Evolutionary conservation across 352 stramenopile genomes (phyloP), one percentile per base, ranked within the genome.

Genomic region (Globisporangium recalcitrans): DNA sequence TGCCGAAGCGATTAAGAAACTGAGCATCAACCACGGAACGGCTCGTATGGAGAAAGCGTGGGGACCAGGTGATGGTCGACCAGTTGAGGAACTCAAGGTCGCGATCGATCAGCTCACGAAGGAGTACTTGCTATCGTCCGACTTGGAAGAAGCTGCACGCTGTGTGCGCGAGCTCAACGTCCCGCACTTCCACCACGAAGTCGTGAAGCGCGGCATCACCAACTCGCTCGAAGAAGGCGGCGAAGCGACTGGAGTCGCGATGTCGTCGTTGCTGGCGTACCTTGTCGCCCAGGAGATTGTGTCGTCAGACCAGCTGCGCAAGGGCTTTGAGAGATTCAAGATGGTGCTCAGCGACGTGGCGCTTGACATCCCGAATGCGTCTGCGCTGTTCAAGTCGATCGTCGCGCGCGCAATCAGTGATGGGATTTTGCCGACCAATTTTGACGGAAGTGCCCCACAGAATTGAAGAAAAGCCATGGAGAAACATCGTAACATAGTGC

Each of bases 1-100:
- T 11, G 90, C 95, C 13, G 95, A 98, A 61, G 96, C 97, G 7
- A 96, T 98, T 64, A 89, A 96, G 71, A 89, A 99, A 62, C 81
- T 99, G 44, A 98, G 89, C 52, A 95, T 98, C 71, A 98, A 98
- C 66, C 96, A 99, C 73, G 96, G 89, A 10, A 95, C 90, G 3
- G 96, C 94, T 54, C 85, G 93, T 34, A 91, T 99, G 67, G 96
- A 99, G 74, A 96, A 97, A 63, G 93, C 98, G 7, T 99, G 97
- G 98, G 98, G 98, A 31, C 97, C 97, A 24, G 97, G 91, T 5
- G 91, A 97, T 65, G 91, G 90, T 3, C 89, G 91, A 21, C 85
- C 86, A 8, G 87, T 97, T 2, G 82, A 97, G 56, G 91, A 98
- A 59, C 81, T 98, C 44, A 98, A 98, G 76, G 85, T 97, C 51